These are phyloP conservation scores for Barnettozyma salicaria DNA, from an alignment of 805 yeast species.

Conservation along the genomic window DNA sequence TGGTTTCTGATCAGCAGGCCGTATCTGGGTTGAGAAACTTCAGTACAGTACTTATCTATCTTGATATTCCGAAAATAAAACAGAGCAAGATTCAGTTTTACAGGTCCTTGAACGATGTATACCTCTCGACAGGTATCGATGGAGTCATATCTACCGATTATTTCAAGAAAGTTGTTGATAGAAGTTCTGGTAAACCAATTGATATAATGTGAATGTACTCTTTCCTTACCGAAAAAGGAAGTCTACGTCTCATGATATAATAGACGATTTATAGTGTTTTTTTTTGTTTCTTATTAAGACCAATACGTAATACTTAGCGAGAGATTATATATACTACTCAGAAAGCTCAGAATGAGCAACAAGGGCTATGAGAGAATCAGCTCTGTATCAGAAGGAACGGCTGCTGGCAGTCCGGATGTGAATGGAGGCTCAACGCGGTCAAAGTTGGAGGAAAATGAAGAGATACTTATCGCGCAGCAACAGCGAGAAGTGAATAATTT, in stretches of 20 bases:
- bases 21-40: slow-evolving; percentile 70
- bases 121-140: slow-evolving; percentile 56
- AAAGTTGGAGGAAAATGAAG: too few relatives aligned
- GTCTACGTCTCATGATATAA: background rate
- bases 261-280: too few relatives aligned
- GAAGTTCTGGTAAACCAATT: slow-evolving; percentile 16
- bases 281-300: too few relatives aligned
- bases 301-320: too few relatives aligned
- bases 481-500: too few relatives aligned
- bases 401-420: background rate
- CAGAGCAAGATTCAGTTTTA: slow-evolving; percentile 41
- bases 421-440: too few relatives aligned
- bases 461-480: too few relatives aligned
- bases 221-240: background rate
- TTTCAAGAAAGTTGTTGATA: slow-evolving; percentile 36
- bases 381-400: background rate
- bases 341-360: background rate
- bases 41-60: slow-evolving; percentile 50
- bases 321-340: too few relatives aligned
- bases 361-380: slow-evolving; percentile 4
- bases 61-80: slow-evolving; percentile 49
- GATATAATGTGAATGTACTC: background rate
- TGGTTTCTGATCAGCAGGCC: slow-evolving; percentile 40
- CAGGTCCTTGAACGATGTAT: slow-evolving; percentile 68
- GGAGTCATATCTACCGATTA: slow-evolving; percentile 45